Base-by-base conservation (phyloP, 2,329 filamentous ascomycete species). In the Fusarium algeriense region DNA sequence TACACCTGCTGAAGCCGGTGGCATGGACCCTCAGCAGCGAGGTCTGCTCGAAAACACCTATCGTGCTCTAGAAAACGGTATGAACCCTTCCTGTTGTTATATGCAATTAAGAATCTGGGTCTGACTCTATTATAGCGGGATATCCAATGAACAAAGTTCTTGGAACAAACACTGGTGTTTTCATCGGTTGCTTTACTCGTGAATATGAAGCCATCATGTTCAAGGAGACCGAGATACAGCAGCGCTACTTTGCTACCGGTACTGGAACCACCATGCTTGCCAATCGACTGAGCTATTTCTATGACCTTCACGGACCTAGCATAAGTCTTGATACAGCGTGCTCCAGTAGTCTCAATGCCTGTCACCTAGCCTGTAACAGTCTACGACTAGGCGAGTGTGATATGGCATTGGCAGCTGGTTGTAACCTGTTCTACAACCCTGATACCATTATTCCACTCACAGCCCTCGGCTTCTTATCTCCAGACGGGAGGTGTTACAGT, bases 1-100 rank as follows among this genome's bases (percentile, higher is more conserved):
- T 34, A 78, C 75, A 0, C 76, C 78, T 1, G 69, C 76, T n/a
- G 83, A 85, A 62, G 80, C 80, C 19, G 73, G 75, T 44, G 75
- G 73, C 12, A 77, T 83, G 60, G 83, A 85, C 45, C 83, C 83
- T 1, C 82, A 84, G 66, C 82, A 84, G 62, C 77, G 83, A 4
- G 76, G 81, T 32, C 32, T 67, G 19, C 63, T 66, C 3, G 63
- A 66, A 37, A 48, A 62, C 69, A 90, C 57, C 9, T 60, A 60
- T 14, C 48, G 40, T n/a, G 57, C 48, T 11, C 34, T 60, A 6
- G 57, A 60, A 32, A 60, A 60, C 69, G 82, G 85, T 60, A 59
- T 30, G 56, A 19, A 8, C 14, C 14, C 7, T 37, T 10, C 2
- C 5, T 30, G 9, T n/a, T 26, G 20, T 14, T 5, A 34, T n/a